Base-by-base conservation (phyloP, 306 rosid genomes). In the Pueraria montana region DNA sequence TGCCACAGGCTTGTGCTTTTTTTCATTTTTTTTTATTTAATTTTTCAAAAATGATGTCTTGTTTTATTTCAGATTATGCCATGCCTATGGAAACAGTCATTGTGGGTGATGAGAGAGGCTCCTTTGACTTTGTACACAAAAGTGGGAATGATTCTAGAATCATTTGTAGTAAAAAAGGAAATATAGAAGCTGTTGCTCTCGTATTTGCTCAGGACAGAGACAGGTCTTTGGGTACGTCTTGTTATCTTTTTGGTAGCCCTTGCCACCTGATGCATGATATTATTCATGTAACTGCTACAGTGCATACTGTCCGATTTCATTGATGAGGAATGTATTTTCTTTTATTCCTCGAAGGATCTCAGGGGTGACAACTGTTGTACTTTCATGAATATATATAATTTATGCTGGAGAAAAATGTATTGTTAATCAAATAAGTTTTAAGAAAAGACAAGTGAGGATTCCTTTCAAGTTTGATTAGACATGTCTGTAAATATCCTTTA, bases 71-170 rank as follows among this genome's bases (percentile, higher is more conserved):
- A 94, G 98, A 94, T 86, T 84, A 87, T 83, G 87, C 92, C 79
- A 87, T 94, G 93, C 95, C 94, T 4, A 69, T 20, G 85, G 95
- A 91, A 80, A 90, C 98, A 6, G 76, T 89, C 76, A 87, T 95
- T 67, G 94, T 91, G 70, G 98, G 98, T 62, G 91, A 91, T 74
- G 97, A 89, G 84, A 86, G 89, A 80, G 86, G 94, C 64, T 63
- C 84, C 77, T 86, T 91, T 83, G 16, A 75, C 79, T 86, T 91
- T 83, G 16, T 77, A 55, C 89, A 80, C 83, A 79, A 27, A 86
- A 86, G 89, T 56, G 81, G 67, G 73, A 76, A 88, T 56, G 82
- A 63, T 63, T 80, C 88, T 21, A 82, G 84, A 77, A 84, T 82
- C 63, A 52, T 72, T 80, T 82, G 79, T 84, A 74, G 88, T 65